Evolutionary conservation across 306 rosid genomes (phyloP).

Genomic region (Castanea sativa): DNA sequence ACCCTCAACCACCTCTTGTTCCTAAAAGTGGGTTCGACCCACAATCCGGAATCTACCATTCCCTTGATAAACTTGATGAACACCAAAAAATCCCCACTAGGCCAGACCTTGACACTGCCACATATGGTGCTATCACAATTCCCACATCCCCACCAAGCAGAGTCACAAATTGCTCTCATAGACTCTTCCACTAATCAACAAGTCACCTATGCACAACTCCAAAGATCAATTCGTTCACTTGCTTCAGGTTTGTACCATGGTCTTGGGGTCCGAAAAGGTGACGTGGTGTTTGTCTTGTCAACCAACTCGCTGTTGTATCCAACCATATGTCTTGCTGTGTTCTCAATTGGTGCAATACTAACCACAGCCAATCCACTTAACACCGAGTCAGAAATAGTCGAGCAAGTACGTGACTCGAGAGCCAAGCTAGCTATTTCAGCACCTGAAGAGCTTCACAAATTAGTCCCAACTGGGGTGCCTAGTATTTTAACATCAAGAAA

Average conservation of each 20-base stretch:
- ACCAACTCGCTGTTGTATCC: constrained; percentile 70
- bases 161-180: constrained; percentile 57
- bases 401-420: constrained; percentile 69
- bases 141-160: constrained; percentile 46
- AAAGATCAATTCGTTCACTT: constrained; percentile 49
- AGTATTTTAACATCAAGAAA: constrained; percentile 43
- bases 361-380: constrained; percentile 80
- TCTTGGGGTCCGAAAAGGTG: constrained; percentile 65
- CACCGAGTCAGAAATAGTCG: constrained; percentile 58
- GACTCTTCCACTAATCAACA: constrained; percentile 44
- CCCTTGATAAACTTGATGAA: constrained; percentile 34
- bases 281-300: constrained; percentile 67
- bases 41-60: constrained; percentile 56
- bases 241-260: constrained; percentile 67
- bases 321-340: constrained; percentile 63
- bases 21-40: constrained; percentile 49
- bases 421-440: constrained; percentile 68
- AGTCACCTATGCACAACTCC: constrained; percentile 61
- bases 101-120: constrained; percentile 51
- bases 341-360: constrained; percentile 69
- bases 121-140: constrained; percentile 73
- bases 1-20: constrained; percentile 7
- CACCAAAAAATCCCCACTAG: constrained; percentile 42
- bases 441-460: constrained; percentile 68
- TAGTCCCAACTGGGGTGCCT: constrained; percentile 58